phyloP scores from a whole-genome alignment of 1,284 basidiomycete genomes.

The Pulveroboletus sp. region DNA sequence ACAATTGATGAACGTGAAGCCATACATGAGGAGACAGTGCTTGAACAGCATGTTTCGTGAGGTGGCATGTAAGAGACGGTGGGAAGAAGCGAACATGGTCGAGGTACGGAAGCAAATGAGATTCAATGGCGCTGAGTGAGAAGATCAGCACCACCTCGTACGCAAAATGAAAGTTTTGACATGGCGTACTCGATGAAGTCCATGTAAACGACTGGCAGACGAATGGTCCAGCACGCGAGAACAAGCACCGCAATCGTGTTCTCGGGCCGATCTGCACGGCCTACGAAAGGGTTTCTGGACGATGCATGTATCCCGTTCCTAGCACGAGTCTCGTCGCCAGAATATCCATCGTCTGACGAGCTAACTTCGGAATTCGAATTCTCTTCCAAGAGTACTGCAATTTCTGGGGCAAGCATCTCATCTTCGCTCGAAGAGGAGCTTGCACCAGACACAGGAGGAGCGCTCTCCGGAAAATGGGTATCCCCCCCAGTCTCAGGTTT shows the following conservation, averaged over 20 bases:
- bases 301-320: conserved; percentile 10
- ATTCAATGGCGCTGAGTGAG: conserved; percentile 59
- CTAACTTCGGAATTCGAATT: conserved; percentile 53
- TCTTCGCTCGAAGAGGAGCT: conserved; percentile 25
- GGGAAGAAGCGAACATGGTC: conserved; percentile 71
- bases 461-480: neutral
- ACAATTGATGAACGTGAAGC: conserved; percentile 10
- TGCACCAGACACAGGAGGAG: conserved; percentile 1
- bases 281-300: conserved; percentile 18
- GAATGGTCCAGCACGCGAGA: conserved; percentile 73
- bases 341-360: conserved; percentile 42
- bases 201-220: conserved; percentile 70
- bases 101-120: conserved; percentile 78
- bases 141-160: conserved; percentile 5
- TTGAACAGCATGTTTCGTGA: conserved; percentile 63
- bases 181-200: conserved; percentile 66
- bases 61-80: conserved; percentile 55
- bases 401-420: conserved; percentile 40
- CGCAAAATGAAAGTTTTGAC: neutral
- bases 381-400: conserved; percentile 51
- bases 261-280: conserved; percentile 48
- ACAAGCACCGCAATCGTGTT: conserved; percentile 66
- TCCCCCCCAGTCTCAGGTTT: conserved; percentile 15
- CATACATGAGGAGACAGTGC: conserved; percentile 66
- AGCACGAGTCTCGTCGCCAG: conserved; percentile 22